Conservation (phyloP, 176 grass and related monocot genomes). For the Pontederia crassipes region DNA sequence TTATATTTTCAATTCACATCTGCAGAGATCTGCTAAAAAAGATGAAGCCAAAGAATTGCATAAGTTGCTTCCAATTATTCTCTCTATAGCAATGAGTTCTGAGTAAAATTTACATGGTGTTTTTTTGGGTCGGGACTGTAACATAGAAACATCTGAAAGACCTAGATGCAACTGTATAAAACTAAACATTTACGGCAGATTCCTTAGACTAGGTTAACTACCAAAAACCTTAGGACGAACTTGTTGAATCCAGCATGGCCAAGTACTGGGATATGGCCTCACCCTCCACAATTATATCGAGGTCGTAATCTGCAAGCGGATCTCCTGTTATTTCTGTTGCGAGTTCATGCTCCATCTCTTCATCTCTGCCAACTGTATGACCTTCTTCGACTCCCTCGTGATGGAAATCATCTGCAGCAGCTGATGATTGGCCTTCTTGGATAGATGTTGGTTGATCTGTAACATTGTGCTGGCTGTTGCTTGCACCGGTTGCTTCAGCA, state of each 20-base stretch:
- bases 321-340: conserved; percentile 59
- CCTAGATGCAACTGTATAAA: too few relatives aligned
- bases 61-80: too few relatives aligned
- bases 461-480: conserved; percentile 9
- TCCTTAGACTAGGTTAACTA: background rate
- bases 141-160: too few relatives aligned
- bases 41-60: too few relatives aligned
- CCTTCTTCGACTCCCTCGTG: conserved; percentile 12
- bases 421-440: conserved; percentile 17
- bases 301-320: conserved; percentile 73
- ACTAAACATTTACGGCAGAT: too few relatives aligned
- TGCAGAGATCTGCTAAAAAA: too few relatives aligned
- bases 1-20: too few relatives aligned
- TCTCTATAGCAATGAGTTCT: too few relatives aligned
- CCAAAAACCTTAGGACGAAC: background rate
- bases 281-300: conserved; percentile 65
- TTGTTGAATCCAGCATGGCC: conserved; percentile 44
- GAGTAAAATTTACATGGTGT: too few relatives aligned
- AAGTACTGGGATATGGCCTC: conserved; percentile 72
- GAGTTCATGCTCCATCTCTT: conserved; percentile 57
- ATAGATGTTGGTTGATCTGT: conserved; percentile 14
- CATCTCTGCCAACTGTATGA: conserved; percentile 31
- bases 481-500: background rate
- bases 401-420: background rate
- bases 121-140: too few relatives aligned